Evolutionary conservation across 805 yeast species (phyloP), one percentile per base, ranked within the genome.

Genomic region (Cyberlindnera xylosilytica): DNA sequence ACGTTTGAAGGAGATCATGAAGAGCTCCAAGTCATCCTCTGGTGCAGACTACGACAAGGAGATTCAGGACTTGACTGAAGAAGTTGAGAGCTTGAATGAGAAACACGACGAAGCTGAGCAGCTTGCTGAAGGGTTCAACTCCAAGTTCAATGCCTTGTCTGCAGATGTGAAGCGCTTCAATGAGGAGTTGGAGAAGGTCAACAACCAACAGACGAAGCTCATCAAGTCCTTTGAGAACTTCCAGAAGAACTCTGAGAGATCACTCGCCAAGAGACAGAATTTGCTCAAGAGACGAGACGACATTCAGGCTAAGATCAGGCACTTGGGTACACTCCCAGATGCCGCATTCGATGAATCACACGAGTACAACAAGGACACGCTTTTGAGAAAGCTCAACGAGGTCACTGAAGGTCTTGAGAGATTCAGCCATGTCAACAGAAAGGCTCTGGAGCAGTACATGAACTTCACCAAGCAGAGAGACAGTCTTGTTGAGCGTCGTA

Each of bases 291-390:
- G 96, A 49, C 73, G 86, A 45, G 87, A 83, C 37, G 95, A 86
- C 50, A 62, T 87, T 19, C 82, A 80, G 49, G 76, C 73, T 45
- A 85, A 78, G 55, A 81, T 89, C 23, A 72, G 90, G 47, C 95
- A 86, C 32, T 65, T 90, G 31, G 97, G 97, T n/a, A 86, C 85
- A 4, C 68, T 91, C 15, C 91, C 97, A 0, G 97, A 89, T 54
- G 89, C 86, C 41, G 89, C 93, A 0, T 80, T 87, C 50, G 52
- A 66, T 33, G 47, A 45, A 16, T 57, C 66, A 2, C 24, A 35
- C 15, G 44, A 37, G 8, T 41, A 33, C 18, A 43, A 41, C 15
- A 77, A 87, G 10, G 79, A 76, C 29, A 69, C 72, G 6, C 61
- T 90, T 24, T 61, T 86, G 37, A 54, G 61, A 13, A 66, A 72